These are phyloP conservation scores for Kalaharituber pfeilii DNA, from an alignment of 2,329 filamentous ascomycete species.

Conservation along the genomic window DNA sequence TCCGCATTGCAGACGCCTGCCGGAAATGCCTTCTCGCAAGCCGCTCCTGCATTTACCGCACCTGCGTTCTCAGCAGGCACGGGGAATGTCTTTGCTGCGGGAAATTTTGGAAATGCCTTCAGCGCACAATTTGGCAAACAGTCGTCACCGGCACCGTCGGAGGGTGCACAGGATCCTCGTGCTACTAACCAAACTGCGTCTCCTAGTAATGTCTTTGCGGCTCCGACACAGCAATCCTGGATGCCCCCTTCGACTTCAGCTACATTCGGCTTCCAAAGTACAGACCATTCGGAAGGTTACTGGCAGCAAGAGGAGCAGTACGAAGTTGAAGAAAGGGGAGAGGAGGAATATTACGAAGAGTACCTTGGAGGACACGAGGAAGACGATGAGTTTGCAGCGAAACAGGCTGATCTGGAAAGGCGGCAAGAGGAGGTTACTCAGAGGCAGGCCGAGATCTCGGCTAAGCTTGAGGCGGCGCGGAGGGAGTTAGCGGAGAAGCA, in stretches of 20 bases:
- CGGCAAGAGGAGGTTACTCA: not conserved
- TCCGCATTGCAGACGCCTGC: not conserved
- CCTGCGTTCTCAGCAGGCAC: not conserved
- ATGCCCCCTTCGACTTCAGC: not conserved
- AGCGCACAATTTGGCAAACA: not conserved
- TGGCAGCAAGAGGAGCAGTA: not conserved
- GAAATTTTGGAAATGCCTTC: not conserved
- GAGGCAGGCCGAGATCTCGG: not conserved
- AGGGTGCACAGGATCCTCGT: not conserved
- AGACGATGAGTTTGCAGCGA: not conserved
- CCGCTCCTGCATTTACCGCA: not conserved
- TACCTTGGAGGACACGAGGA: not conserved
- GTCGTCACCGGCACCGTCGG: not conserved
- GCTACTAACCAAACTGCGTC: not conserved
- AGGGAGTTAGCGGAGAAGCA: conserved; percentile 7
- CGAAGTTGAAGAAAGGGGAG: not conserved
- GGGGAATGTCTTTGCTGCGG: not conserved
- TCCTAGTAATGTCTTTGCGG: not conserved
- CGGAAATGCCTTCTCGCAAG: not conserved
- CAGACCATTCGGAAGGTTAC: not conserved
- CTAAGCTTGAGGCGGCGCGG: conserved; percentile 8
- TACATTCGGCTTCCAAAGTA: not conserved
- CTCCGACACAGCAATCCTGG: not conserved
- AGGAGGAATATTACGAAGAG: not conserved
- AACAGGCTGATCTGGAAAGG: not conserved